Percentiles rank a stretch among this genome's conserved stretches.
phyloP scores from a whole-genome alignment of 208 protist species.

The Endotrypanum monterogeii region DNA sequence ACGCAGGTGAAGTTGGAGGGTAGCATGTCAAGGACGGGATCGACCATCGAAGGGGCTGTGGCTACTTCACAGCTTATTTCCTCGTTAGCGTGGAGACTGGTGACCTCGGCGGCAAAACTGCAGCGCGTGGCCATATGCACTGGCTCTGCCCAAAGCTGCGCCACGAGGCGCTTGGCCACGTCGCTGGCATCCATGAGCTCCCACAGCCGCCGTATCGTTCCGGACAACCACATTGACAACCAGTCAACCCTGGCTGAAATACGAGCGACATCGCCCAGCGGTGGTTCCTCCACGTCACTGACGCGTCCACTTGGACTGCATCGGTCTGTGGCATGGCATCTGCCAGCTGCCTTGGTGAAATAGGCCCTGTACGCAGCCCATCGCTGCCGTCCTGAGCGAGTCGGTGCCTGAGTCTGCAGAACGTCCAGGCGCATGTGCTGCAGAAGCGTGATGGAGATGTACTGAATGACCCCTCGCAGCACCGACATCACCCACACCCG shows the following conservation, averaged over 20 bases:
- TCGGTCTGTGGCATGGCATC: not conserved
- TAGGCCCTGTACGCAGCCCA: not conserved
- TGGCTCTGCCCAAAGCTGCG: conserved; percentile 31
- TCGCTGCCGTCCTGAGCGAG: not conserved
- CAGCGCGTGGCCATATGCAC: conserved; percentile 2
- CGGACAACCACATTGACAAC: conserved; percentile 28
- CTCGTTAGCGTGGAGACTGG: conserved; percentile 4
- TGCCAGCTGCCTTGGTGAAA: not conserved
- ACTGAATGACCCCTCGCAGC: conserved; percentile 48
- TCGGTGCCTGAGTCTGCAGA: conserved; percentile 9
- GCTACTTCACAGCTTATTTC: not conserved
- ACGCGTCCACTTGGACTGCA: not conserved
- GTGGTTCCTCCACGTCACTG: conserved; percentile 15
- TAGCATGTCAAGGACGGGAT: conserved; percentile 21
- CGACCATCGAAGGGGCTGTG: not conserved
- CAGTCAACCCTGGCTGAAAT: conserved; percentile 26
- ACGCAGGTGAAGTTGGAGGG: conserved; percentile 36
- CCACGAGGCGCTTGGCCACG: conserved; percentile 31
- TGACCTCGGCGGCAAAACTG: not conserved
- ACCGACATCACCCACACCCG: conserved; percentile 48
- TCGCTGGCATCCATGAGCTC: conserved; percentile 28
- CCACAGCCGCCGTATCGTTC: conserved; percentile 16
- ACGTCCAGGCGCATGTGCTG: conserved; percentile 19
- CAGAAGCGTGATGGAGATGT: conserved; percentile 37
- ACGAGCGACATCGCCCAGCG: conserved; percentile 23